phyloP scores from a whole-genome alignment of 2,329 filamentous ascomycete species.

The Blastomyces silverae region DNA sequence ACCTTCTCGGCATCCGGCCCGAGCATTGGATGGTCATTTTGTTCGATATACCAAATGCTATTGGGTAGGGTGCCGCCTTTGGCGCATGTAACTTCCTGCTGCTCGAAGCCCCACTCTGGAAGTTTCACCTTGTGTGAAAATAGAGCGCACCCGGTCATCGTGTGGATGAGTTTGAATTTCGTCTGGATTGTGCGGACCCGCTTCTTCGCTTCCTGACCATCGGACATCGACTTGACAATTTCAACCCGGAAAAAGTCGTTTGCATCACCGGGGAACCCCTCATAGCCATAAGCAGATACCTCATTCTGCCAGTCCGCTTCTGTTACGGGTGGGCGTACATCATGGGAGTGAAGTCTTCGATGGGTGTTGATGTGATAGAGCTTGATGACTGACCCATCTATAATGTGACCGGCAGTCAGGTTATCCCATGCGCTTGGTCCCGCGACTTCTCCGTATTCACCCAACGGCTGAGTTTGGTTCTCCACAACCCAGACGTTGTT shows the following conservation, averaged over 20 bases:
- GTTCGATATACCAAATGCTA: constrained; percentile 94
- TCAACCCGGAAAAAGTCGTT: constrained; percentile 95
- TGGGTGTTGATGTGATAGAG: constrained; percentile 79
- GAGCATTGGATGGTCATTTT: constrained; percentile 75
- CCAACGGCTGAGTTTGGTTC: constrained; percentile 89
- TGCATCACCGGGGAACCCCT: constrained; percentile 92
- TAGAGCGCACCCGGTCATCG: constrained; percentile 93
- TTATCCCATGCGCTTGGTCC: constrained; percentile 80
- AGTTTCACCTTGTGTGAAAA: constrained; percentile 99
- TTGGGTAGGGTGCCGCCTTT: constrained; percentile 87
- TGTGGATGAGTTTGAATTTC: constrained; percentile 89
- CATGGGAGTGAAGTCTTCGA: constrained; percentile 87
- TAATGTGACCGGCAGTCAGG: constrained; percentile 60
- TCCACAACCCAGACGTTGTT: constrained; percentile 94
- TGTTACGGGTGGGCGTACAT: constrained; percentile 71
- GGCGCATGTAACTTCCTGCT: constrained; percentile 98
- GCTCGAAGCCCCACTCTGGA: constrained; percentile 94
- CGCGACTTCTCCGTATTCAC: constrained; percentile 67
- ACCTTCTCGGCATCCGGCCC: constrained; percentile 76
- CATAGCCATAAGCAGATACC: constrained; percentile 93
- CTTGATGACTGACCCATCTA: constrained; percentile 71
- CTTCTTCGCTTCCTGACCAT: constrained; percentile 69
- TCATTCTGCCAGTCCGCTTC: constrained; percentile 94
- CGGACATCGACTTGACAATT: constrained; percentile 84
- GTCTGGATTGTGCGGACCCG: constrained; percentile 88